Conservation (phyloP, 2,329 filamentous ascomycete genomes). For the Blastomyces gilchristii region DNA sequence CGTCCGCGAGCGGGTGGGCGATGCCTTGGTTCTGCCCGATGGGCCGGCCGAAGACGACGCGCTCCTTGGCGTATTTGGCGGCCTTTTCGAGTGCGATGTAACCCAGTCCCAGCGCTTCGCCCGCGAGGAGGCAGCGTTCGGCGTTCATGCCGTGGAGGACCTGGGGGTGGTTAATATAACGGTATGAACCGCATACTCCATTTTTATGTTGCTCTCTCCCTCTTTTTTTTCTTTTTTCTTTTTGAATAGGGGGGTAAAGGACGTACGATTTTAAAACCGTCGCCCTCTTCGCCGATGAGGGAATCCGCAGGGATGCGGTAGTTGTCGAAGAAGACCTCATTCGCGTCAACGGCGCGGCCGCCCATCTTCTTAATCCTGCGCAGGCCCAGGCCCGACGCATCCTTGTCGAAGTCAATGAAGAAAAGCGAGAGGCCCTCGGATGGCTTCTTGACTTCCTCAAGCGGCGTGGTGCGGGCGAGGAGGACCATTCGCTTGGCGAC, state of each 20-base stretch:
- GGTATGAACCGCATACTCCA: background rate
- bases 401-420: conserved; percentile 63
- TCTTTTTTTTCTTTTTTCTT: background rate
- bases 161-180: conserved; percentile 15
- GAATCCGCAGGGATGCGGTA: conserved; percentile 56
- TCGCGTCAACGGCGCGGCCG: conserved; percentile 68
- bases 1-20: conserved; percentile 48
- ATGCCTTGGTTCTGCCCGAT: conserved; percentile 53
- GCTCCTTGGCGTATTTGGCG: conserved; percentile 54
- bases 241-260: background rate
- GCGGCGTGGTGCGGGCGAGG: conserved; percentile 61
- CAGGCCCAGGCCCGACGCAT: conserved; percentile 52
- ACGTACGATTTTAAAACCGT: conserved; percentile 61
- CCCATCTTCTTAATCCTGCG: conserved; percentile 78
- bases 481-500: conserved; percentile 76
- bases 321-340: conserved; percentile 79
- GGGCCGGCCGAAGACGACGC: conserved; percentile 49
- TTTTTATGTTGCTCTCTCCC: background rate
- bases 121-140: conserved; percentile 63
- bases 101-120: conserved; percentile 68
- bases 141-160: conserved; percentile 71
- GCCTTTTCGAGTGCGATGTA: conserved; percentile 59
- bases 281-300: conserved; percentile 60
- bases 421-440: conserved; percentile 72
- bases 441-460: conserved; percentile 56